Base-by-base conservation (phyloP, 1,284 basidiomycete species). In the Exobasidium cylindrosporum region DNA sequence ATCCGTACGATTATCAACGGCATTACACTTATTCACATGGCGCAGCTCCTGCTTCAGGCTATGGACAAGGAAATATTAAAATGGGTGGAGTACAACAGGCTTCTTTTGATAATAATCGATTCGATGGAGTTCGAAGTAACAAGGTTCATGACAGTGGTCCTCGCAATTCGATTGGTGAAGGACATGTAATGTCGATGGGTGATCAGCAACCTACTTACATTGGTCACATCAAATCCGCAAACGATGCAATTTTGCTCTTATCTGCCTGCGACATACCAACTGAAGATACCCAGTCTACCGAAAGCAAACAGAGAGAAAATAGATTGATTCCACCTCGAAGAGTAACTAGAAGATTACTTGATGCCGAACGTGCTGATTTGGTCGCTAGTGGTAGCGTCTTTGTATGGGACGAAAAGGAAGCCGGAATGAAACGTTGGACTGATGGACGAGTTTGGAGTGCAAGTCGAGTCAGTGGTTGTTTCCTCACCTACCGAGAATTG, bases 361-460 rank as follows among this genome's bases (percentile, higher is more conserved):
- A 79, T 43, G 69, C 68, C 28, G 77, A 79, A 54, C 69, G 76
- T 24, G 70, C 71, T n/a, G 65, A 64, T 13, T 47, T 78, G 47
- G 72, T 79, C 50, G 67, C 65, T 52, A 69, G 69, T 3, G 77
- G 77, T 17, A 71, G 69, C 52, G 67, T 78, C 57, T 79, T 79
- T 66, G 76, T 73, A 10, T 79, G 76, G 74, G 76, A 78, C 53
- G 77, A 79, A 55, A 72, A 76, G 56, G 74, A 78, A 61, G 76
- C 77, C 14, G 73, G 76, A 61, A 83, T 83, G 82, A 73, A 82
- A n/a, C 65, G 83, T 10, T 83, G 83, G 83, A 83, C 83, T 4
- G 83, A 83, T 67, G 83, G 83, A 4, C 74, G 81, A 44, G 77
- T 82, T 53, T 83, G 83, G 83, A 82, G 82, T 45, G 82, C 83